Evolutionary conservation across 2,329 filamentous ascomycete species (phyloP).

Genomic region (Calonectria hongkongensis): DNA sequence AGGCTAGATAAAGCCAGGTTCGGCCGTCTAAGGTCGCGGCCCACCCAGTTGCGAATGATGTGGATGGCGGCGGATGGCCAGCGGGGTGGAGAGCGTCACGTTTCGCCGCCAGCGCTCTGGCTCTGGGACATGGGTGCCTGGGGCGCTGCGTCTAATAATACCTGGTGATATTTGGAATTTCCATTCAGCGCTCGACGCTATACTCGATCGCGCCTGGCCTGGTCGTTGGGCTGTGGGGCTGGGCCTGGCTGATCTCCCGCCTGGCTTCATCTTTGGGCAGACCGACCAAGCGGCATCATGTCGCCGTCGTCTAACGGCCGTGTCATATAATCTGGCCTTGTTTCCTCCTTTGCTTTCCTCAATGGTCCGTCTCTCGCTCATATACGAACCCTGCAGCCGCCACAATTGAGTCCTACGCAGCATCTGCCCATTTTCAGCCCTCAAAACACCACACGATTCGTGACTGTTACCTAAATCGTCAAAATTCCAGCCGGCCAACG

Average conservation of each 20-base stretch:
- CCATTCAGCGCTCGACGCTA: slow-evolving; percentile 12
- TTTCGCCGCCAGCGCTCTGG: slow-evolving; percentile 12
- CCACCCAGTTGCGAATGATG: slow-evolving; percentile 4
- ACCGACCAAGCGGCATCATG: slow-evolving; percentile 14
- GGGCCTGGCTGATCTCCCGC: slow-evolving; percentile 15
- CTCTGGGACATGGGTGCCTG: neutral
- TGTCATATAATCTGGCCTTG: slow-evolving; percentile 10
- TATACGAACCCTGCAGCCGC: slow-evolving; percentile 30
- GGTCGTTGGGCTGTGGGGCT: slow-evolving; percentile 7
- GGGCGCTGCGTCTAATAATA: slow-evolving; percentile 21
- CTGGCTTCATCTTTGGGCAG: slow-evolving; percentile 11
- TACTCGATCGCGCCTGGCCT: slow-evolving; percentile 14
- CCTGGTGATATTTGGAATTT: slow-evolving; percentile 18
- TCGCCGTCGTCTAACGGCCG: slow-evolving; percentile 19
- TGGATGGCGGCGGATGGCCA: neutral
- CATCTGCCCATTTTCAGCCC: slow-evolving; percentile 13
- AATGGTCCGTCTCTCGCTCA: neutral
- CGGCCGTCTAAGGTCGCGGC: neutral
- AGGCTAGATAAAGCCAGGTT: slow-evolving; percentile 15
- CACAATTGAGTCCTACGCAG: slow-evolving; percentile 10
- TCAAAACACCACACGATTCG: slow-evolving; percentile 6
- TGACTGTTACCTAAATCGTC: slow-evolving; percentile 22
- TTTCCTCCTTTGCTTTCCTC: neutral
- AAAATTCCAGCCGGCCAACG: neutral
- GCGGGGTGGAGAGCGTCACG: slow-evolving; percentile 8